Conservation (phyloP, 768 basidiomycete species). For the Cystofilobasidium bisporidii region DNA sequence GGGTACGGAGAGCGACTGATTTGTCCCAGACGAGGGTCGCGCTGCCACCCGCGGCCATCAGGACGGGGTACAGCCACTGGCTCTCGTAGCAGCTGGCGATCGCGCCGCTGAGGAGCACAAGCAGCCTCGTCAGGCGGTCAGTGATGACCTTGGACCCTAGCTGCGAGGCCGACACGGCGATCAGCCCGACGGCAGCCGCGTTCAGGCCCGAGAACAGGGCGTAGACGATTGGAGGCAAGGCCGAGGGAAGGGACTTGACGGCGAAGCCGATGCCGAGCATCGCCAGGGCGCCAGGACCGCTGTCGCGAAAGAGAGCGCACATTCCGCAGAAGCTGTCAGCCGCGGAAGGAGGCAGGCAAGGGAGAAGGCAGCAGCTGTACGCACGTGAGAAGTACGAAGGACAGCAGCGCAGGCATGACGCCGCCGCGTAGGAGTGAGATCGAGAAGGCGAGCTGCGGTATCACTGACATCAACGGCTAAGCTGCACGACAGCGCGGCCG, state of each 20-base stretch:
- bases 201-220: constrained; percentile 51
- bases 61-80: constrained; percentile 48
- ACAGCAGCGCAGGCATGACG: constrained; percentile 42
- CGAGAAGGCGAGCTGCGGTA: constrained; percentile 48
- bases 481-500: not conserved
- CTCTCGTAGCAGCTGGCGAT: constrained; percentile 50
- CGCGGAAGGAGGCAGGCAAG: no score
- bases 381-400: constrained; percentile 44
- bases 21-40: constrained; percentile 45
- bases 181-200: constrained; percentile 49
- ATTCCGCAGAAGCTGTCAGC: no score
- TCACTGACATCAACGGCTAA: no score
- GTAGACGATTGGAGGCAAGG: constrained; percentile 46
- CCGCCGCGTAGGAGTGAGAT: constrained; percentile 46
- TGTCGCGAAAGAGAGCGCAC: constrained; percentile 6
- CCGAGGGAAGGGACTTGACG: constrained; percentile 43
- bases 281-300: constrained; percentile 46
- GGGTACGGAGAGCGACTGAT: no score
- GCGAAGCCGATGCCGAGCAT: constrained; percentile 48
- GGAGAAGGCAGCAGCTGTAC: no score
- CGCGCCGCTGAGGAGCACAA: constrained; percentile 45
- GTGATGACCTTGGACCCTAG: constrained; percentile 31
- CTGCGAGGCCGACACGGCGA: no score
- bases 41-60: constrained; percentile 45
- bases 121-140: constrained; percentile 43